Evolutionary conservation across 2,329 filamentous ascomycete genomes (phyloP), one percentile per base, ranked within the genome.

Genomic region (Teratosphaeria gauchensis): DNA sequence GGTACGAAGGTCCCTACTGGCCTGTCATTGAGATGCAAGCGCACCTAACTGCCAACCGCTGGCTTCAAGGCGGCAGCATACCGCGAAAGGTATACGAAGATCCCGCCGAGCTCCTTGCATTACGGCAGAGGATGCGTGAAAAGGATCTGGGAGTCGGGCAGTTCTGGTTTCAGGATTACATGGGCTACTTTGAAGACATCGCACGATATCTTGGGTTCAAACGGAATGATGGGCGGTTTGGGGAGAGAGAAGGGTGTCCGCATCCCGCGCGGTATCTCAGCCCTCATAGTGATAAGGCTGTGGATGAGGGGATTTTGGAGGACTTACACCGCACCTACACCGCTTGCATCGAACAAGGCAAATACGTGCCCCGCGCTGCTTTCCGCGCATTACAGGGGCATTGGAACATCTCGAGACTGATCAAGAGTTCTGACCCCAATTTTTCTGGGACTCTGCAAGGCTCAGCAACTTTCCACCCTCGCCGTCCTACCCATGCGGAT

Each of bases 1-100:
- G 91, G 72, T 95, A 95, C 68, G 82, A 90, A 61, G 88, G 88
- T 0, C 89, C 89, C 0, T 94, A 90, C 70, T 95, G 90, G 90
- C 87, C 87, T 0, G 84, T 91, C 0, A 90, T 92, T 80, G 89
- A 94, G 71, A 89, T 91, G 86, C 90, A 95, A 73, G 86, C 89
- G 2, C 82, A 87, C 0, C 80, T 88, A 61, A 75, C 92, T 5
- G 79, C 85, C 0, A 72, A 80, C 12, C 70, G 83, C 11, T 92
- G 88, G 87, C 56, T 66, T 24, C 72, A 71, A 0, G 80, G 82
- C 57, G 54, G 38, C 1, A 28, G 35, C 5, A 56, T 61, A 1
- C 54, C 56, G 12, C 53, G 42, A 8, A 58, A 56, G 9, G 57
- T 62, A 2, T 67, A 66, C 51, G 69, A 71, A 70, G 71, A 19